Percentiles rank a stretch among this genome's conserved stretches.
These are phyloP conservation scores for Xerocomellus dryophilus DNA, from an alignment of 768 basidiomycete genomes.

Conservation along the genomic window DNA sequence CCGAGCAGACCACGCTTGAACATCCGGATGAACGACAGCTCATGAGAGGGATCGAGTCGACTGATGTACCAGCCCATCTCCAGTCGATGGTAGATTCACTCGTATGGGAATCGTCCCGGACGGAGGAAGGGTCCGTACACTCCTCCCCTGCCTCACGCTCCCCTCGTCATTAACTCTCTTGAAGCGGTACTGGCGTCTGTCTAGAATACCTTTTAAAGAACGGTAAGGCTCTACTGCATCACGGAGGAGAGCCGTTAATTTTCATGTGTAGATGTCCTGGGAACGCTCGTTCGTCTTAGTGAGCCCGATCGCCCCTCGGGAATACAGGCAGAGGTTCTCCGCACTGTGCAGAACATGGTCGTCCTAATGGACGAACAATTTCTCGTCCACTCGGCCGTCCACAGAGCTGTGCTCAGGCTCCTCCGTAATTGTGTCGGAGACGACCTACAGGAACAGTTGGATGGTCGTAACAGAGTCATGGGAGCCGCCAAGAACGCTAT, in stretches of 20 bases:
- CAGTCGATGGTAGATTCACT: constrained; percentile 81
- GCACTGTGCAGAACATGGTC: constrained; percentile 86
- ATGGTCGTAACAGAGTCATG: constrained; percentile 71
- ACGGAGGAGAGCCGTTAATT: neutral
- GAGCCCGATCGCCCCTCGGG: constrained; percentile 83
- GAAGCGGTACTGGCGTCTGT: constrained; percentile 82
- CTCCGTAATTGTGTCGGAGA: constrained; percentile 90
- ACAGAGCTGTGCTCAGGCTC: constrained; percentile 81
- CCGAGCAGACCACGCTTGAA: constrained; percentile 67
- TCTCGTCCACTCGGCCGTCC: constrained; percentile 86
- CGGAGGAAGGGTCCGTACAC: constrained; percentile 78
- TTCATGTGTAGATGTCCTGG: constrained; percentile 63
- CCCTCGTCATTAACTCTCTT: constrained; percentile 11
- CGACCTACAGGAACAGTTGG: constrained; percentile 82
- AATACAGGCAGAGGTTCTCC: constrained; percentile 87
- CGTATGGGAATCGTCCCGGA: constrained; percentile 79
- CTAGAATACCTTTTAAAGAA: constrained; percentile 90
- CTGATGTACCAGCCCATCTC: constrained; percentile 74
- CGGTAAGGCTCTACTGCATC: constrained; percentile 41
- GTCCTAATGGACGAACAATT: constrained; percentile 91
- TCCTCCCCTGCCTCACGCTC: neutral
- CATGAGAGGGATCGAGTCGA: constrained; percentile 73
- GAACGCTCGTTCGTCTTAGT: constrained; percentile 80
- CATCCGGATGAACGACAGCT: constrained; percentile 90
- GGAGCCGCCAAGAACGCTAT: constrained; percentile 77